Base-by-base conservation (phyloP, 257 asterid genomes). In the Ophiorrhiza pumila region DNA sequence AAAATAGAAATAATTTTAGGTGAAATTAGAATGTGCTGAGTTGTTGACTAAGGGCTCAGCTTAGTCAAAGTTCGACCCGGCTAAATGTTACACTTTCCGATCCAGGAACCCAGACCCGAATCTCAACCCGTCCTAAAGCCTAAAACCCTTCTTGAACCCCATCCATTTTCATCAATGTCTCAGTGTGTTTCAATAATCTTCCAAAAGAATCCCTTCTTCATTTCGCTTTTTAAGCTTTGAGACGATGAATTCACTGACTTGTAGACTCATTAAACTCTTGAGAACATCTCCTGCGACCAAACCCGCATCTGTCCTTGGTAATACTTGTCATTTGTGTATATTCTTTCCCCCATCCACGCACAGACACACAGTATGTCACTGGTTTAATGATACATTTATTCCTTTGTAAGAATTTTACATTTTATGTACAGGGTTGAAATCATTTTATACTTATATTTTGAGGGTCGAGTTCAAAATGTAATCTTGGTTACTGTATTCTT, bases 241-340 rank as follows among this genome's bases (percentile, higher is more conserved):
- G 71, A 45, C 43, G 12, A 88, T 91, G 97, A 81, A 69, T 69
- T 77, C 84, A 10, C 75, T 85, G 68, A 84, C 82, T 59, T 71
- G 82, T n/a, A 81, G 74, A 71, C 67, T 89, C 62, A 60, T 73
- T 23, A 87, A 78, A 57, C 68, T 84, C 39, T 85, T 87, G 29
- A 81, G 86, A 79, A 35, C 71, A 42, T 76, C 82, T 50, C 76
- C 81, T 45, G 13, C 74, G 63, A 23, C 71, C 34, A 76, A 39
- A 22, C 61, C 81, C 73, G 69, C 83, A 15, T 71, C 82, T 59
- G 78, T 78, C 31, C 37, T 75, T 4, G 87, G 91, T 87, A 66
- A 78, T 39, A 8, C 20, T 41, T 52, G 52, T 41, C 62, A 60
- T 58, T 47, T 15, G 22, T 18, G 23, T 68, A 3, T 59, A 13